Evolutionary conservation across 306 rosid species (phyloP).

Genomic region (Glycyrrhiza uralensis): DNA sequence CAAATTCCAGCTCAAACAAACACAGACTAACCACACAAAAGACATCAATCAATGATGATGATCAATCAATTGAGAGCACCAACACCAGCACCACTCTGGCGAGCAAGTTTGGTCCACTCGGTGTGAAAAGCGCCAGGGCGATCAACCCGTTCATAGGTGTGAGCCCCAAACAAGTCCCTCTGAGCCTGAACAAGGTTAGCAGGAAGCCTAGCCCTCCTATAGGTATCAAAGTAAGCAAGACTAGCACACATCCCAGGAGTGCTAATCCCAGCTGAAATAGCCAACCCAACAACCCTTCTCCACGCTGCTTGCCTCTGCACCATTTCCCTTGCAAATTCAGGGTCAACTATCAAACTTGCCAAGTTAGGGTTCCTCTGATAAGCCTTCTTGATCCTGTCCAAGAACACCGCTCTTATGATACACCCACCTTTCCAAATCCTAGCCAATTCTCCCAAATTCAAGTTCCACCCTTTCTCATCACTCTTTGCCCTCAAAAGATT

Average conservation of each 20-base stretch:
- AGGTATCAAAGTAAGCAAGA: conserved; percentile 85
- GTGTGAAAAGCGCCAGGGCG: conserved; percentile 85
- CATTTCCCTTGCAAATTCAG: conserved; percentile 91
- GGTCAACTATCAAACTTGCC: conserved; percentile 82
- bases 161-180: conserved; percentile 94
- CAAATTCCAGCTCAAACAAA: conserved; percentile 32
- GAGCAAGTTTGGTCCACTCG: conserved; percentile 90
- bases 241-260: conserved; percentile 99
- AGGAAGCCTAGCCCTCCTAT: conserved; percentile 80
- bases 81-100: conserved; percentile 49
- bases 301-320: conserved; percentile 94
- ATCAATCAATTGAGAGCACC: conserved; percentile 58
- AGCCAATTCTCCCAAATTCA: conserved; percentile 87
- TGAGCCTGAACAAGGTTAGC: conserved; percentile 98
- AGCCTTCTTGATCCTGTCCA: conserved; percentile 93
- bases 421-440: conserved; percentile 99
- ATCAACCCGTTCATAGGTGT: conserved; percentile 83
- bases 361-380: conserved; percentile 77
- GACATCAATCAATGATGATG: too few relatives aligned
- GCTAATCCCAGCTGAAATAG: conserved; percentile 80
- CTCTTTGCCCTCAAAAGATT: conserved; percentile 91
- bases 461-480: conserved; percentile 72
- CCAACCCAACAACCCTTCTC: conserved; percentile 91
- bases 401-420: conserved; percentile 84
- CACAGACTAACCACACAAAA: conserved; percentile 23